phyloP scores from a whole-genome alignment of 352 stramenopile genomes.

The Globisporangium nunn region DNA sequence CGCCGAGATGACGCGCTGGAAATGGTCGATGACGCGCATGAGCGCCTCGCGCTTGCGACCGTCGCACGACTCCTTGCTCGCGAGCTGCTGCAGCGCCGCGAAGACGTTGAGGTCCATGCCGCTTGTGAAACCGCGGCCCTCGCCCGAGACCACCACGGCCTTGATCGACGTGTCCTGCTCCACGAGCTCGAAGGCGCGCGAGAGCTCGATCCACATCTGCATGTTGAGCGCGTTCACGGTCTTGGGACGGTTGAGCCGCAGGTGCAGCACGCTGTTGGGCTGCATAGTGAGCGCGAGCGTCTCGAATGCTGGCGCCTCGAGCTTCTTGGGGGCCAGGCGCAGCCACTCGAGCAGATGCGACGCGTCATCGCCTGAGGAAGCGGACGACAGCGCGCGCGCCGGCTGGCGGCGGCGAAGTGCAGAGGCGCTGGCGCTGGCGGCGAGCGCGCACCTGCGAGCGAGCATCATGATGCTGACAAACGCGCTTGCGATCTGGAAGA shows the following conservation, averaged over 20 bases:
- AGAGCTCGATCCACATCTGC: slow-evolving; percentile 84
- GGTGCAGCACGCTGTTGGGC: slow-evolving; percentile 53
- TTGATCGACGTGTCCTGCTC: slow-evolving; percentile 60
- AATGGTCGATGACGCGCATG: slow-evolving; percentile 69
- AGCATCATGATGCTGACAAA: neutral
- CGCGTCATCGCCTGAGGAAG: slow-evolving; percentile 22
- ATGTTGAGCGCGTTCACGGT: slow-evolving; percentile 87
- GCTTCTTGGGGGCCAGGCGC: slow-evolving; percentile 25
- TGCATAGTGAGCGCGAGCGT: slow-evolving; percentile 39
- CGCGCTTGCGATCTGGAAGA: neutral
- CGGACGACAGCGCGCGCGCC: neutral
- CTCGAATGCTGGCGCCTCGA: slow-evolving; percentile 46
- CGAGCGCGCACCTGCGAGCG: neutral
- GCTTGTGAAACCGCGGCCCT: slow-evolving; percentile 78
- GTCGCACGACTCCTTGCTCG: slow-evolving; percentile 54
- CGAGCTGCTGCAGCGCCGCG: slow-evolving; percentile 60
- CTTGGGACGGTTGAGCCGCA: slow-evolving; percentile 80
- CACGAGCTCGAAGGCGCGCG: slow-evolving; percentile 56
- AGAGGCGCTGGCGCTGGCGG: neutral
- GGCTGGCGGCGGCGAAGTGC: neutral
- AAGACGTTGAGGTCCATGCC: slow-evolving; percentile 89
- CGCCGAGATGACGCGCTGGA: slow-evolving; percentile 80
- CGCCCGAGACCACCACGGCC: slow-evolving; percentile 70
- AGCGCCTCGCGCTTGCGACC: slow-evolving; percentile 77
- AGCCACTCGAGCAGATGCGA: slow-evolving; percentile 52